phyloP scores from a whole-genome alignment of 2,329 filamentous ascomycete genomes.

The Alternaria sp. region DNA sequence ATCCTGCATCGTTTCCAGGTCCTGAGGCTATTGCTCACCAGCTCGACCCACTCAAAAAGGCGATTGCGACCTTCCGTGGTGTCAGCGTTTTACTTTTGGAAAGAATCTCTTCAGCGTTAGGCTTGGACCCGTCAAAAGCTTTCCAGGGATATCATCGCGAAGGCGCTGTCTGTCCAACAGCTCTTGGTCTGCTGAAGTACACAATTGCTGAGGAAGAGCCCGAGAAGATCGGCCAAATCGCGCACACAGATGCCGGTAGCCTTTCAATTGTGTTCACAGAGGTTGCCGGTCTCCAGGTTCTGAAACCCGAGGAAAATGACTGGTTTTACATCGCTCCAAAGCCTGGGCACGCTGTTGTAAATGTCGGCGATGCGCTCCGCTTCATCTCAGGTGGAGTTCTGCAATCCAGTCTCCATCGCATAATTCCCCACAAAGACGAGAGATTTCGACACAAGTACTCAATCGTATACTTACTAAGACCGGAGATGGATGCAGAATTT shows the following conservation, averaged over 20 bases:
- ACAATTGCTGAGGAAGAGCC: background rate
- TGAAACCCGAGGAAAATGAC: background rate
- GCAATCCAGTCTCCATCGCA: background rate
- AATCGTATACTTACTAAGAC: background rate
- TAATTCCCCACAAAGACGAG: background rate
- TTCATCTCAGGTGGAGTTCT: background rate
- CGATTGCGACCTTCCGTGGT: background rate
- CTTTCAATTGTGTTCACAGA: background rate
- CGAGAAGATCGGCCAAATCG: background rate
- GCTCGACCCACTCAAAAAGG: background rate
- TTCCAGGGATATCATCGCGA: background rate
- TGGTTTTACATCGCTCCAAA: background rate
- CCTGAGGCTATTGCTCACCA: background rate
- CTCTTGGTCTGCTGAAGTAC: background rate
- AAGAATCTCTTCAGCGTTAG: background rate
- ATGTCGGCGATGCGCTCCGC: background rate
- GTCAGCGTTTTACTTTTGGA: background rate
- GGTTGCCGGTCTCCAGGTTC: background rate
- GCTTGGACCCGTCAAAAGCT: background rate
- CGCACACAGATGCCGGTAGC: background rate
- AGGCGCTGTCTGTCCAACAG: background rate
- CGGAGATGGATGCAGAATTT: background rate
- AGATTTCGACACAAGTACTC: background rate
- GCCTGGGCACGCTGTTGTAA: background rate
- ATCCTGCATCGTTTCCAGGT: background rate